Percentiles rank a stretch among this genome's conserved stretches.
phyloP scores from a whole-genome alignment of 306 rosid species.

The Abrus precatorius region DNA sequence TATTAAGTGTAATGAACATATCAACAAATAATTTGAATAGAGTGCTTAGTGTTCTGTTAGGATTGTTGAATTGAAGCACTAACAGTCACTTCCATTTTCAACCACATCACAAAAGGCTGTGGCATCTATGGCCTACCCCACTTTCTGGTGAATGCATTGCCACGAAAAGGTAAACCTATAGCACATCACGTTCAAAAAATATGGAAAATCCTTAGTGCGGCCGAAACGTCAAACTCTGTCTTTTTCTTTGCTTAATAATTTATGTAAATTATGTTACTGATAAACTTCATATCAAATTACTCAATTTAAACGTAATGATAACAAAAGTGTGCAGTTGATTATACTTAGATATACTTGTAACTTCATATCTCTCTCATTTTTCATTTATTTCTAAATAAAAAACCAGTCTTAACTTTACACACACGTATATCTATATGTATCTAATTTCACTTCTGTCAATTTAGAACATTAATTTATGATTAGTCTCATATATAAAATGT shows the following conservation, averaged over 20 bases:
- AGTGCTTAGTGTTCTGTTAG: constrained; percentile 1
- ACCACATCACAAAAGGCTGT: constrained; percentile 45
- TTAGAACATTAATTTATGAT: background rate
- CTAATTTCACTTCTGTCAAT: background rate
- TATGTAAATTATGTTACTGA: background rate
- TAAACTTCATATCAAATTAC: background rate
- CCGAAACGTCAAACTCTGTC: constrained; percentile 51
- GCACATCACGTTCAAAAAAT: constrained; percentile 49
- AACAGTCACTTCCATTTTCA: constrained; percentile 41
- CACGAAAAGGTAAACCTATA: constrained; percentile 55
- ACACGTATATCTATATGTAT: too few relatives aligned
- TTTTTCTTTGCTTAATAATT: background rate
- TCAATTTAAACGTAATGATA: background rate
- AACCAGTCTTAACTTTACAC: too few relatives aligned
- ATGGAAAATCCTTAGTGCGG: constrained; percentile 46
- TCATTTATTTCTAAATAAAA: background rate
- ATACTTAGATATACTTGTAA: background rate
- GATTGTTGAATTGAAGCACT: constrained; percentile 40
- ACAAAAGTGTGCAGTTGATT: background rate
- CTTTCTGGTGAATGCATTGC: constrained; percentile 50
- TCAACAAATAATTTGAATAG: background rate
- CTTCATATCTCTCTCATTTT: background rate
- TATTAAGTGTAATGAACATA: constrained; percentile 4
- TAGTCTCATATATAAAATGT: background rate
- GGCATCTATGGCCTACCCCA: constrained; percentile 56